Evolutionary conservation across 306 rosid species (phyloP), one percentile per base, ranked within the genome.

Genomic region (Oxytropis ochrocephala): DNA sequence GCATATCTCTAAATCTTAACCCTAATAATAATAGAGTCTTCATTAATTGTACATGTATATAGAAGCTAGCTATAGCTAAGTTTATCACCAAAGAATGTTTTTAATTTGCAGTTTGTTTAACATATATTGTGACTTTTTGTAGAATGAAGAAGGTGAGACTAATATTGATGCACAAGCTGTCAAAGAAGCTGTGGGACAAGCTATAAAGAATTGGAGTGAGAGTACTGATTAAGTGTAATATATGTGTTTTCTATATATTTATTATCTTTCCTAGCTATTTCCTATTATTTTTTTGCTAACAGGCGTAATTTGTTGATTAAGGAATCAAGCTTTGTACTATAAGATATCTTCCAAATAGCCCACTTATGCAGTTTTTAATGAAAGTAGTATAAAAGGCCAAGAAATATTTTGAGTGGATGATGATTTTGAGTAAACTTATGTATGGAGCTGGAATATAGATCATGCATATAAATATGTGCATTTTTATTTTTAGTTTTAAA

Each of bases 191-290:
- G 81, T 82, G 69, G 76, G 73, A 53, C 75, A 76, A 75, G 83
- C 83, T 30, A 75, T 82, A 51, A 66, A 53, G 67, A 78, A 75
- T n/a, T 78, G 86, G 86, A 75, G 66, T 51, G 74, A 78, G 51
- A 78, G 50, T 75, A 16, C 42, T 36, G 75, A 72, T 51, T 70
- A 75, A 21, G 82, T 57, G 38, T 78, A 65, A 78, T 64, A 43
- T 78, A 12, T 64, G 33, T 5, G 6, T 57, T 30, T 32, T 48
- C 60, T 38, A 7, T 16, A 24, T 43, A 48, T 44, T 9, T 33
- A 18, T 61, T 62, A 46, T 24, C 3, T 70, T 51, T 27, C 12
- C 19, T n/a, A n/a, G n/a, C n/a, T 38, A 32, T 39, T 38, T 63
- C 64, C 33, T 30, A 7, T 68, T 24, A 24, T 43, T 58, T 74